Base-by-base conservation (phyloP, 2,329 filamentous ascomycete species). In the Biscogniauxia marginata region DNA sequence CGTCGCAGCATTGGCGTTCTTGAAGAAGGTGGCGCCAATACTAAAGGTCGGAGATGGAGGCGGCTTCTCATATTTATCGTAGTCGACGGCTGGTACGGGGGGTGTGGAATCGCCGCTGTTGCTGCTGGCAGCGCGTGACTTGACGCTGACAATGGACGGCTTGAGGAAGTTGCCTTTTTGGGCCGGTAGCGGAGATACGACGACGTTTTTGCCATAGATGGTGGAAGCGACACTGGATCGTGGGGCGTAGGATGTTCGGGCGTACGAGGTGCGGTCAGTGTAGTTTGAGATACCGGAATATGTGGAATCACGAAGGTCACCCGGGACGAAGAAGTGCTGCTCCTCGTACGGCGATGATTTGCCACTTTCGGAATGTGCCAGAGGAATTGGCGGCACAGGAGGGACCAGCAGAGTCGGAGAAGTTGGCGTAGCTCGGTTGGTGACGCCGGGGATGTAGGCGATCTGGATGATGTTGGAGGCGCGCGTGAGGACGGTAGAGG, bases 391-490 rank as follows among this genome's bases (percentile, higher is more conserved):
- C 45, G 95, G 95, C 4, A 99, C 93, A 0, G 93, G 93, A n/a
- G 93, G 92, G 4, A 96, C 89, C 50, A 93, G 83, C 19, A 91
- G 78, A 43, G 85, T 86, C 3, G 91, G 90, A 0, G 91, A 93
- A n/a, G 89, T 87, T 4, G 90, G 89, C 7, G 88, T 87, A 11
- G 93, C 92, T 64, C 93, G 85, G 76, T 97, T 97, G 58, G 91
- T 97, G 67, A 98, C 93, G 58, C 95, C 95, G 13, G 95, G 95
- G 63, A 99, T 98, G 74, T 98, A 99, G 54, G 95, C 95, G 74
- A 99, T 99, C 76, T 98, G 95, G 67, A 99, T 99, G 71, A 99
- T 93, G 78, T 99, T 99, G 68, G 95, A 98, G 49, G 95, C 95
- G 60, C 95, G 87, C 18, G 95, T 98, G 58, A 97, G 84, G 57